Conservation (phyloP, 805 yeast genomes). For the Soucietia sequanensis region DNA sequence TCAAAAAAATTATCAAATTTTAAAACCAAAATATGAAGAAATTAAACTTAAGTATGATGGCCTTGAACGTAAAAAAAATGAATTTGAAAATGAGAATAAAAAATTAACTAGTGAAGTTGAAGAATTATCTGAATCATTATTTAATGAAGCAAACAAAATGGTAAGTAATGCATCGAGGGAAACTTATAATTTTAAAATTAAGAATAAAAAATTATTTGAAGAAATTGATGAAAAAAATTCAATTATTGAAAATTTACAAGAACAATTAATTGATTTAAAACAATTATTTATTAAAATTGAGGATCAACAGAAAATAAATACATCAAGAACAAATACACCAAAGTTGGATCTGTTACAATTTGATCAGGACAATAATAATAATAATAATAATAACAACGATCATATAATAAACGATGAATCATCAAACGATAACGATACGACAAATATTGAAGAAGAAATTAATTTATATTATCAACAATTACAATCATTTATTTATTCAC, state of each 20-base stretch:
- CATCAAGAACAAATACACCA: slow-evolving; percentile 13
- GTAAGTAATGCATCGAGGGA: slow-evolving; percentile 76
- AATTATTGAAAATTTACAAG: slow-evolving; percentile 60
- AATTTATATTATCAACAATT: slow-evolving; percentile 16
- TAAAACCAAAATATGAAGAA: slow-evolving; percentile 26
- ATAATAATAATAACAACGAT: not conserved
- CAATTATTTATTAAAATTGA: slow-evolving; percentile 56
- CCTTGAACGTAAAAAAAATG: slow-evolving; percentile 35
- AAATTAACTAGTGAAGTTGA: slow-evolving; percentile 72
- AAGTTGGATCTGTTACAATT: slow-evolving; percentile 5
- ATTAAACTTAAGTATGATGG: slow-evolving; percentile 22
- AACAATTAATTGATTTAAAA: slow-evolving; percentile 68
- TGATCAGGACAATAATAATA: not conserved
- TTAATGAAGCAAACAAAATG: slow-evolving; percentile 83
- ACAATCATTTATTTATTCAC: slow-evolving; percentile 27
- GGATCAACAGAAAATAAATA: slow-evolving; percentile 26
- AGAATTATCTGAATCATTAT: slow-evolving; percentile 72
- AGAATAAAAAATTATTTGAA: slow-evolving; percentile 53
- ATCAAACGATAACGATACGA: slow-evolving; percentile 1
- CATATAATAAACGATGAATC: slow-evolving; percentile 3
- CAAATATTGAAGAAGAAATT: not conserved
- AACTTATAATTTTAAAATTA: slow-evolving; percentile 55
- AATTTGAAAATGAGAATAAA: slow-evolving; percentile 59
- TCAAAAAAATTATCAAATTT: slow-evolving; percentile 21
- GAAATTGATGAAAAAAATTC: slow-evolving; percentile 66